Evolutionary conservation across 2,329 filamentous ascomycete species (phyloP).

Genomic region (Didymellaceae sp.): DNA sequence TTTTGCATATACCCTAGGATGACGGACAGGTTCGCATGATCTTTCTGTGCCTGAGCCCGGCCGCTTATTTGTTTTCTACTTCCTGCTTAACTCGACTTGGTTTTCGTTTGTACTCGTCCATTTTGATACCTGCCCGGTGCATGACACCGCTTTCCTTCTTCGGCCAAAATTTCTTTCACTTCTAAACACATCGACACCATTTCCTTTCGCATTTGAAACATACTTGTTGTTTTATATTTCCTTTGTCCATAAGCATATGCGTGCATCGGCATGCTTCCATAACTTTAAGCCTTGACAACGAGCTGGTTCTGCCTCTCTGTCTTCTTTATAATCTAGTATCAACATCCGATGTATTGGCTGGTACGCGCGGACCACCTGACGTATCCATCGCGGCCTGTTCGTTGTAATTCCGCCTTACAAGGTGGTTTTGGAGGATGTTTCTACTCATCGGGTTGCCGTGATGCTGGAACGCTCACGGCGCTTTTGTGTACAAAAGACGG

Average conservation of each 20-base stretch:
- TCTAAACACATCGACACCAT: conserved; percentile 18
- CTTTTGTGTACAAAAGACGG: conserved; percentile 11
- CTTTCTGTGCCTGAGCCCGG: neutral
- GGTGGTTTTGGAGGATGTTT: conserved; percentile 18
- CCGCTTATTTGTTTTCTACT: conserved; percentile 5
- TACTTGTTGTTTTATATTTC: conserved; percentile 2
- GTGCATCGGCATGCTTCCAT: conserved; percentile 8
- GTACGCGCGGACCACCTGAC: conserved; percentile 6
- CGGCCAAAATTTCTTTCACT: conserved; percentile 22
- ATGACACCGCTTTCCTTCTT: conserved; percentile 21
- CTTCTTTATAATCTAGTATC: conserved; percentile 13
- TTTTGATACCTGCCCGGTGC: conserved; percentile 38
- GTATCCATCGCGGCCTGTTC: conserved; percentile 4
- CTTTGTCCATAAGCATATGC: conserved; percentile 9
- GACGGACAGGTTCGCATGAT: conserved; percentile 7
- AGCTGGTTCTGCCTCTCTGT: conserved; percentile 17
- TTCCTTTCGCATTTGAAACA: conserved; percentile 5
- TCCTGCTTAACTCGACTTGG: conserved; percentile 12
- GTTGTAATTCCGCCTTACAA: conserved; percentile 10
- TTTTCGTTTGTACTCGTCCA: conserved; percentile 23
- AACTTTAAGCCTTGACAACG: conserved; percentile 18
- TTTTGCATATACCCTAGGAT: conserved; percentile 41
- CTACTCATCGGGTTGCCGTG: conserved; percentile 4
- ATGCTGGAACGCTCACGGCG: conserved; percentile 11
- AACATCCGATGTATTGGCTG: conserved; percentile 14